Evolutionary conservation across 2,329 filamentous ascomycete species (phyloP).

Genomic region (Aureobasidium sp.): DNA sequence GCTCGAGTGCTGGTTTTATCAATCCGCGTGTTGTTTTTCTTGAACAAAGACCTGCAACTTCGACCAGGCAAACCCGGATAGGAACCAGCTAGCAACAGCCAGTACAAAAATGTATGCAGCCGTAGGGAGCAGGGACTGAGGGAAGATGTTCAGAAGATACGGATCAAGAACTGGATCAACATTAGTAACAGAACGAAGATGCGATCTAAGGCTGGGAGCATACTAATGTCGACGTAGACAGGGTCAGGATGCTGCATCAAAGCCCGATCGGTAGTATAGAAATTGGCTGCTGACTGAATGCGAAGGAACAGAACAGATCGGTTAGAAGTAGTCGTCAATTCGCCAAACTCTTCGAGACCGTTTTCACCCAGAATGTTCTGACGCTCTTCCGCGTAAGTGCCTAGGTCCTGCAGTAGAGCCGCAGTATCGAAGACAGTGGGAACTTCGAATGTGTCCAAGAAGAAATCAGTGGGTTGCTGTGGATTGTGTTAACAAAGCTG

Average conservation of each 20-base stretch:
- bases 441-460: constrained; percentile 56
- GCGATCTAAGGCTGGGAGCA: constrained; percentile 12
- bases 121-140: constrained; percentile 66
- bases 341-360: background rate
- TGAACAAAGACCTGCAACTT: constrained; percentile 16
- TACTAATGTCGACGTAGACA: constrained; percentile 64
- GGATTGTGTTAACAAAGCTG: constrained; percentile 3
- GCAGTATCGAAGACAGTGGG: constrained; percentile 45
- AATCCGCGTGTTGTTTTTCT: constrained; percentile 15
- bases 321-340: background rate
- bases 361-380: background rate
- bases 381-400: constrained; percentile 20
- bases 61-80: constrained; percentile 38
- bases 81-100: constrained; percentile 42
- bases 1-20: background rate
- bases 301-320: constrained; percentile 54
- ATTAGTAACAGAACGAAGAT: background rate
- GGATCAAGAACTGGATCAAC: constrained; percentile 66
- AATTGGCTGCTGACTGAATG: constrained; percentile 71
- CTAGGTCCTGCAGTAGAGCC: constrained; percentile 22
- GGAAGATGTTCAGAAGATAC: constrained; percentile 70
- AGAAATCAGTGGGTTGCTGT: constrained; percentile 81
- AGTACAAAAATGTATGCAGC: constrained; percentile 58
- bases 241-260: constrained; percentile 69
- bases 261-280: constrained; percentile 63